phyloP scores from a whole-genome alignment of 768 basidiomycete species.

The Leccinum boreale region DNA sequence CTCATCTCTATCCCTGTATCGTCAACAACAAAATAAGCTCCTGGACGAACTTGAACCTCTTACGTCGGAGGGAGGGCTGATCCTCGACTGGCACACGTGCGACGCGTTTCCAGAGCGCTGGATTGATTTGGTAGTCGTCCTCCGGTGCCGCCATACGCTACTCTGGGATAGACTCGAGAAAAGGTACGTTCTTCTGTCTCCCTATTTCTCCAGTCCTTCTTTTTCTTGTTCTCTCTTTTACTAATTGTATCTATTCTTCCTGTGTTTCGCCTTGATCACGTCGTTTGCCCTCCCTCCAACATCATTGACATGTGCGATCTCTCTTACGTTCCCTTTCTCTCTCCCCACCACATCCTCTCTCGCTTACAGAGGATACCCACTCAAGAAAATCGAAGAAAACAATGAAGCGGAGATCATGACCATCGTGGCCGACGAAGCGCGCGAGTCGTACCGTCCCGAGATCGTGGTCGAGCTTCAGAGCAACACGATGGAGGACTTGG shows the following conservation, averaged over 20 bases:
- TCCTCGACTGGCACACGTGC: slow-evolving; percentile 95
- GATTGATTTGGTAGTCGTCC: slow-evolving; percentile 92
- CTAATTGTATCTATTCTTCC: no score
- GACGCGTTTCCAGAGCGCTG: slow-evolving; percentile 94
- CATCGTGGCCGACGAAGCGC: slow-evolving; percentile 84
- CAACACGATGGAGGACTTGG: slow-evolving; percentile 74
- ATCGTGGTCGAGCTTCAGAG: slow-evolving; percentile 85
- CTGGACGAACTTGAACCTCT: slow-evolving; percentile 84
- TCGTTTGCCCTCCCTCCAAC: not conserved
- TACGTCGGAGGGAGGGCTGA: slow-evolving; percentile 65
- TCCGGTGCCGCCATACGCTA: slow-evolving; percentile 82
- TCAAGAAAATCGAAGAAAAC: slow-evolving; percentile 97
- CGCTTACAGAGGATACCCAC: slow-evolving; percentile 66
- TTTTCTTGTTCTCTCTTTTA: no score
- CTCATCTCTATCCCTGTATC: not conserved
- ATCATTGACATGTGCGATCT: not conserved
- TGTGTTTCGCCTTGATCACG: not conserved
- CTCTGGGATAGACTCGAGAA: slow-evolving; percentile 91
- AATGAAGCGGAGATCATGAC: slow-evolving; percentile 99
- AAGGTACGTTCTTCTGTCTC: slow-evolving; percentile 47
- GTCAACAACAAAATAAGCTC: slow-evolving; percentile 45
- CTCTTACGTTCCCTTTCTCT: not conserved
- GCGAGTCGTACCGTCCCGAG: slow-evolving; percentile 78
- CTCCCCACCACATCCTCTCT: not conserved
- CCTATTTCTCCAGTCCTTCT: no score